A percentile compares a stretch with the other conserved stretches of the same genome.
These are phyloP conservation scores for Eucalyptus cloeziana DNA, from an alignment of 345 rosid species.

Conservation along the genomic window DNA sequence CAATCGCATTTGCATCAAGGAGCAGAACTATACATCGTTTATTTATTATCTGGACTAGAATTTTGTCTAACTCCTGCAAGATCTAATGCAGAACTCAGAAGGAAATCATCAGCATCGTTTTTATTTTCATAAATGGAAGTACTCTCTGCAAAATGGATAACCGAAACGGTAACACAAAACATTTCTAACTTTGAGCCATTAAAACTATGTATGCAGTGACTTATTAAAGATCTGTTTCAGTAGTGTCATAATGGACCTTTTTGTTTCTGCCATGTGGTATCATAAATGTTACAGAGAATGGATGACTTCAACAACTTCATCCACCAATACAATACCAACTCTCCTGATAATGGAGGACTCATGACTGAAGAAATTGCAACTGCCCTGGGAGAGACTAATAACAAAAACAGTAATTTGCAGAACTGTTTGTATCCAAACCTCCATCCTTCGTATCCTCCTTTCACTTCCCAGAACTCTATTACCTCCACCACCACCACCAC, in stretches of 20 bases:
- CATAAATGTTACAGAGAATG: not conserved
- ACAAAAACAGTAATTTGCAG: not conserved
- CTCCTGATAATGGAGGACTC: not conserved
- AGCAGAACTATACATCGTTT: not conserved
- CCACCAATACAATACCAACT: not conserved
- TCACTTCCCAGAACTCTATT: not conserved
- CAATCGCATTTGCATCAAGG: not conserved
- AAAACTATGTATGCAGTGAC: not conserved
- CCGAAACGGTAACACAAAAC: not conserved
- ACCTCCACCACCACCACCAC: not conserved
- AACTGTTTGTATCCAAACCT: not conserved
- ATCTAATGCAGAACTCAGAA: not conserved
- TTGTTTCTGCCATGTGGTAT: not conserved
- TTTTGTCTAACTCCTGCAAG: not conserved
- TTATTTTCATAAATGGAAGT: not conserved
- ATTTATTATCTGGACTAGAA: not conserved
- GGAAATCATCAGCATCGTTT: not conserved
- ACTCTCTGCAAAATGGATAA: not conserved
- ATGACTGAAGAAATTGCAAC: not conserved
- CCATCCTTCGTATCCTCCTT: not conserved
- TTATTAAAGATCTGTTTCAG: not conserved
- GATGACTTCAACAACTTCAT: not conserved
- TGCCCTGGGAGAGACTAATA: not conserved
- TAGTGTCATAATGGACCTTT: not conserved
- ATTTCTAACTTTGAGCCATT: not conserved